These are phyloP conservation scores for Barnettozyma hawaiiensis DNA, from an alignment of 1,139 yeast species.

Conservation along the genomic window DNA sequence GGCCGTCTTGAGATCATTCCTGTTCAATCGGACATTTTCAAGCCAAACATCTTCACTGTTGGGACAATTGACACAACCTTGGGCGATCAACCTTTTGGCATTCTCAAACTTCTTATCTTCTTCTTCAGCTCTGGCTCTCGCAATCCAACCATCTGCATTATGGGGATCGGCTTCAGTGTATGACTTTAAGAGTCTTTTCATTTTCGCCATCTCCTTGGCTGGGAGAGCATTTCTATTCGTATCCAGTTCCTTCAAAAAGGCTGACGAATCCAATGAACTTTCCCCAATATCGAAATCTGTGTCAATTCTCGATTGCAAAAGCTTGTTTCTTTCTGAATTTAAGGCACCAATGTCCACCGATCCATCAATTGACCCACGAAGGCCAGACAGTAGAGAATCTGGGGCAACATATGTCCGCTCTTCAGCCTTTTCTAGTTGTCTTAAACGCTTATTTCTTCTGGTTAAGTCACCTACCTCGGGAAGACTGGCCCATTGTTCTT, in stretches of 20 bases:
- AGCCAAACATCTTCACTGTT: conserved; percentile 74
- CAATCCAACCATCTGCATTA: conserved; percentile 81
- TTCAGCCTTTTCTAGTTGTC: conserved; percentile 57
- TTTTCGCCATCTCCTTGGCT: conserved; percentile 45
- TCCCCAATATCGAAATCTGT: conserved; percentile 26
- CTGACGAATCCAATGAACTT: conserved; percentile 32
- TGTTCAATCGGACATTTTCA: conserved; percentile 67
- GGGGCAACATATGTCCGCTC: conserved; percentile 81
- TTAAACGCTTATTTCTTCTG: conserved; percentile 63
- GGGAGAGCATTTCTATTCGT: background rate
- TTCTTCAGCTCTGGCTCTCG: conserved; percentile 77
- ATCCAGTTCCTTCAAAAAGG: conserved; percentile 31
- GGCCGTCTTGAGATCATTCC: conserved; percentile 39
- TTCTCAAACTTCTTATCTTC: conserved; percentile 47
- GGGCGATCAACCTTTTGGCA: conserved; percentile 58
- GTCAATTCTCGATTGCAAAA: conserved; percentile 33
- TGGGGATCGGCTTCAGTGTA: conserved; percentile 68
- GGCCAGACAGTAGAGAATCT: conserved; percentile 49
- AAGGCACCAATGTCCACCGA: conserved; percentile 30
- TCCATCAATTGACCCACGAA: conserved; percentile 24
- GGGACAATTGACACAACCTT: conserved; percentile 72
- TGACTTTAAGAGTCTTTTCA: conserved; percentile 58
- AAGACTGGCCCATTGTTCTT: conserved; percentile 70
- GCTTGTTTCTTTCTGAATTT: conserved; percentile 33
- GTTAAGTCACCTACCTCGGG: conserved; percentile 93